Conservation (phyloP, 495 filamentous ascomycete genomes). For the Daldinia bambusicola region DNA sequence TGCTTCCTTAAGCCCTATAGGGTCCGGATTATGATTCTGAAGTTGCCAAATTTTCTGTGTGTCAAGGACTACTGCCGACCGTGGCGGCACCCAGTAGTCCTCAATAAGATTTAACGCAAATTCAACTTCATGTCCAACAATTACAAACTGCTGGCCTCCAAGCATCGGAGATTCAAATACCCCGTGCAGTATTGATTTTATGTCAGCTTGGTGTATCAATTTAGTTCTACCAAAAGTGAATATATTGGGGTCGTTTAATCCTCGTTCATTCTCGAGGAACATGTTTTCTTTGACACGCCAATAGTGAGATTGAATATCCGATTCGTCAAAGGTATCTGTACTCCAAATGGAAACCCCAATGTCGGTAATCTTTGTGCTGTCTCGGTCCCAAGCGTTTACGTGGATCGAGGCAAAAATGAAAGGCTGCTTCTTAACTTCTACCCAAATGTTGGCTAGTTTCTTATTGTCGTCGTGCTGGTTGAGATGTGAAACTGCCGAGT, state of each 20-base stretch:
- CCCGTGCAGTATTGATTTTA: not conserved
- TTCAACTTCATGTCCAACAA: conserved; percentile 26
- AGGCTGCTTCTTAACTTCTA: no score
- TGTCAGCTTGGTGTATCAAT: not conserved
- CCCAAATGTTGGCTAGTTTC: no score
- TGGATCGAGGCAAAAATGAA: no score
- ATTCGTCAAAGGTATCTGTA: not conserved
- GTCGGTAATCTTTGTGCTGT: conserved; percentile 10
- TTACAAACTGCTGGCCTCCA: not conserved
- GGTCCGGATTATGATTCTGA: not conserved
- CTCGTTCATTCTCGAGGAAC: not conserved
- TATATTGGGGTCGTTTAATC: conserved; percentile 1
- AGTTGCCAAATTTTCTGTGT: conserved; percentile 31
- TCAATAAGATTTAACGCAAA: not conserved
- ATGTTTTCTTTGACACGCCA: conserved; percentile 27
- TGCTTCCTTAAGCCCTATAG: conserved; percentile 12
- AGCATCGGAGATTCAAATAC: not conserved
- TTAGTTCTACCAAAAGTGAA: conserved; percentile 13
- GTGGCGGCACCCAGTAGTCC: conserved; percentile 17
- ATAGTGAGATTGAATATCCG: not conserved
- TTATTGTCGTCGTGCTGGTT: no score
- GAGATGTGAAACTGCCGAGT: no score
- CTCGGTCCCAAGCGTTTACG: no score
- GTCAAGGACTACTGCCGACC: no score
- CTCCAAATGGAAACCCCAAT: conserved; percentile 23